Conservation (phyloP, 2,329 filamentous ascomycete genomes). For the Calonectria crousiana region DNA sequence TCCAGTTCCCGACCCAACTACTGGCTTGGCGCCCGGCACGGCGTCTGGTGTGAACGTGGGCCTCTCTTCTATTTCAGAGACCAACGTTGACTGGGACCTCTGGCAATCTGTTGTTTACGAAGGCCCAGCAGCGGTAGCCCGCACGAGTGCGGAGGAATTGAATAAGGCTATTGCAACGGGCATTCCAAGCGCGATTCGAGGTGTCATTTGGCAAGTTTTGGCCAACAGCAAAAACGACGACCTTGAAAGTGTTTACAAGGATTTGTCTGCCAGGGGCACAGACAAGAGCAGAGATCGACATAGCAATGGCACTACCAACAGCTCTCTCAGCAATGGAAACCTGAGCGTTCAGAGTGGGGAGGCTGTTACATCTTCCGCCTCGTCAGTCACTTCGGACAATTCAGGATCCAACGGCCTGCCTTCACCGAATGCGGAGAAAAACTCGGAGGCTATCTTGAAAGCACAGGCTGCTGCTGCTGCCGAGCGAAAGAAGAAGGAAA, state of each 20-base stretch:
- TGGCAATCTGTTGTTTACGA: conserved; percentile 98
- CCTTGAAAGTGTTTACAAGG: conserved; percentile 86
- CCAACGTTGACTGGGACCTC: conserved; percentile 96
- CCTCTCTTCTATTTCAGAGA: conserved; percentile 76
- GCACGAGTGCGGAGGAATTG: conserved; percentile 89
- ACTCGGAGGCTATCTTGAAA: conserved; percentile 73
- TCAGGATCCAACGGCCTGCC: conserved; percentile 71
- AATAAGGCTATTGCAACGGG: conserved; percentile 92
- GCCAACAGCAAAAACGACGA: conserved; percentile 96
- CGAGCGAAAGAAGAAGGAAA: conserved; percentile 82
- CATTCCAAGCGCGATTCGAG: conserved; percentile 93
- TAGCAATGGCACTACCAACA: conserved; percentile 66
- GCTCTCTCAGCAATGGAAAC: conserved; percentile 66
- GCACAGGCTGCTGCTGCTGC: conserved; percentile 72
- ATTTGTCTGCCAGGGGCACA: conserved; percentile 82
- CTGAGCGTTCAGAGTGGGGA: conserved; percentile 72
- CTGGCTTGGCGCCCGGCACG: conserved; percentile 84
- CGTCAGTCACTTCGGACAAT: conserved; percentile 83
- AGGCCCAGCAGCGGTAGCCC: conserved; percentile 87
- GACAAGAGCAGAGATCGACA: conserved; percentile 79
- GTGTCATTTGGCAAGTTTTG: conserved; percentile 98
- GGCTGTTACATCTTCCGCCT: conserved; percentile 80
- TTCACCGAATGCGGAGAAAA: conserved; percentile 71
- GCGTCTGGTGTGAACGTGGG: conserved; percentile 84
- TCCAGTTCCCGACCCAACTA: conserved; percentile 74